These are phyloP conservation scores for Chrysopogon serrulatus DNA, from an alignment of 176 grass and related monocot species.

Conservation along the genomic window DNA sequence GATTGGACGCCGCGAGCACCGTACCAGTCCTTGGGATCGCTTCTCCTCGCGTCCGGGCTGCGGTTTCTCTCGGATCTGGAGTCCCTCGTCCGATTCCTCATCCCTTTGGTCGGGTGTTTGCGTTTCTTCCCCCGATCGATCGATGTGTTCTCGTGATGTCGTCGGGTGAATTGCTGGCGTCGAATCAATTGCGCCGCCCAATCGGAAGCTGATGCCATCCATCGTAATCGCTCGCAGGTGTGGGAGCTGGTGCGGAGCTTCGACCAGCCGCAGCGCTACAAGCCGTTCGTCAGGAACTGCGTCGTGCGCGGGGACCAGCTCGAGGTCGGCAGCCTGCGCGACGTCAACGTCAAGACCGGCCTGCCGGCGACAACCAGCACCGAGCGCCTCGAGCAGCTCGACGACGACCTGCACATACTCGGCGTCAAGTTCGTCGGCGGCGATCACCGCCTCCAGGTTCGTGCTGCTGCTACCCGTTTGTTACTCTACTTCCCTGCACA, in stretches of 20 bases:
- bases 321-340: slow-evolving; percentile 71
- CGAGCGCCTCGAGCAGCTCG: slow-evolving; percentile 69
- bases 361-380: slow-evolving; percentile 82
- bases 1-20: background rate
- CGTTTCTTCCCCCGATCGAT: background rate
- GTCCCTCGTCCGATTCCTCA: background rate
- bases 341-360: slow-evolving; percentile 81
- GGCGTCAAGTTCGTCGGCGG: slow-evolving; percentile 78
- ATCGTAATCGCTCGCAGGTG: slow-evolving; percentile 53
- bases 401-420: slow-evolving; percentile 76
- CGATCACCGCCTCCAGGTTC: slow-evolving; percentile 79
- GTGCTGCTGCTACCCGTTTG: background rate
- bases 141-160: background rate
- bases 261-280: slow-evolving; percentile 89
- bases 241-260: slow-evolving; percentile 89
- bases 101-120: background rate
- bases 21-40: background rate
- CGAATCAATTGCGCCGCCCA: background rate
- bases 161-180: background rate
- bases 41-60: background rate
- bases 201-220: background rate
- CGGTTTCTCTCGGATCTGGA: slow-evolving; percentile 29
- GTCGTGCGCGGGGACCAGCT: slow-evolving; percentile 63
- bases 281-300: slow-evolving; percentile 81
- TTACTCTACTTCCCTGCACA: background rate